Base-by-base conservation (phyloP, 1,284 basidiomycete species). In the Pyrrhoderma lamaoense region DNA sequence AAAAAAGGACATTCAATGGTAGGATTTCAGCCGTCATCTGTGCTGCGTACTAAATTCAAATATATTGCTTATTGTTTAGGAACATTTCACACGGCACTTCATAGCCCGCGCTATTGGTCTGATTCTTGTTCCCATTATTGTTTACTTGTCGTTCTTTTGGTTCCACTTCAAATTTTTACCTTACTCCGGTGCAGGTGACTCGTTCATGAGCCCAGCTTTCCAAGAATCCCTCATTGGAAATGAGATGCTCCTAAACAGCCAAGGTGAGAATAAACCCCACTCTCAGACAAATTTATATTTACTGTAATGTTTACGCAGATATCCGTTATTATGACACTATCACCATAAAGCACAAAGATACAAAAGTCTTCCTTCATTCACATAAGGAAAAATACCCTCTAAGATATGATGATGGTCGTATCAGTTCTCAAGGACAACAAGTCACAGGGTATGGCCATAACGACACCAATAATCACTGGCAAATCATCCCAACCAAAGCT, bases 131-230 rank as follows among this genome's bases (percentile, higher is more conserved):
- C 96, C 96, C 3, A 80, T 94, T 58, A 70, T 89, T 54, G 76
- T 99, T 57, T 99, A 99, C 67, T 79, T 99, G 11, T 87, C 87
- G 19, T 93, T 96, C 79, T 99, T 99, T 77, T 99, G 89, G 73
- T 72, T 96, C 19, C 96, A 99, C 67, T 97, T 99, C 63, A 77
- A 86, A 46, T 79, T 98, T 54, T 82, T 99, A 60, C 89, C 74
- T n/a, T 77, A 84, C 59, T 93, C 92, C 21, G 96, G 96, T 27
- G 78, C 94, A 16, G 96, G 96, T 9, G 96, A 99, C 64, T 75
- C 77, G 13, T 99, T 99, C 74, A 99, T 99, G 96, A 93, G 88
- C 62, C 90, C 95, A 9, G 84, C 85, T 7, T 99, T 99, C 81
- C 96, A 99, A 69, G 93, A 99, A 71, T 97, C 94, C 3, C 75